Percentiles rank a stretch among this genome's conserved stretches.
These are phyloP conservation scores for Amborella trichopoda DNA, from an alignment of 164 flowering plant species.

Conservation along the genomic window DNA sequence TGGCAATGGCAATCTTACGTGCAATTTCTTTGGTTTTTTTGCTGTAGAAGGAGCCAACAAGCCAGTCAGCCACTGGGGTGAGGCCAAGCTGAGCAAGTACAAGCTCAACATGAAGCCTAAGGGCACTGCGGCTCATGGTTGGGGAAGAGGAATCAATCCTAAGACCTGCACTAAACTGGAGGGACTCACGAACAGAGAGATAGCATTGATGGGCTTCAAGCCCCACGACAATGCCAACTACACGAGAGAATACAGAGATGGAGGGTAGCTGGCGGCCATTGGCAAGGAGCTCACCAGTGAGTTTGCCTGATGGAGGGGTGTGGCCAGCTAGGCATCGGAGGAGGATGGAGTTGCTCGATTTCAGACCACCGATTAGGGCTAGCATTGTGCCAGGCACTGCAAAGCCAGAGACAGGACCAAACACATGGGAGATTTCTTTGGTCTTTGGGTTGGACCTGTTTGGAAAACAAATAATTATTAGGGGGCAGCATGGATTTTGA, in stretches of 20 bases:
- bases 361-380: constrained; percentile 18
- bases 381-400: constrained; percentile 15
- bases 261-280: constrained; percentile 7
- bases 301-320: constrained; percentile 8
- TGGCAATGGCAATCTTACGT: constrained; percentile 21
- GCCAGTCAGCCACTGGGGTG: constrained; percentile 16
- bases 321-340: constrained; percentile 18
- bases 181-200: constrained; percentile 23
- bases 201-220: constrained; percentile 21
- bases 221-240: constrained; percentile 16
- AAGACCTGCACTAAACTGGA: constrained; percentile 23
- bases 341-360: constrained; percentile 11
- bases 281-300: constrained; percentile 12
- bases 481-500: no score
- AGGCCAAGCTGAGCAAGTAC: constrained; percentile 18
- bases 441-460: constrained; percentile 6
- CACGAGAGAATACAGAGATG: constrained; percentile 7
- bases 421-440: constrained; percentile 5
- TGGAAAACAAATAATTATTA: no score
- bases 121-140: constrained; percentile 8
- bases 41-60: constrained; percentile 14
- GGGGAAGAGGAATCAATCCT: constrained; percentile 9
- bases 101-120: constrained; percentile 18
- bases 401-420: constrained; percentile 15
- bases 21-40: constrained; percentile 17